A percentile compares a stretch with the other conserved stretches of the same genome.
These are phyloP conservation scores for Neurospora hispaniola DNA, from an alignment of 495 filamentous ascomycete species.

Conservation along the genomic window DNA sequence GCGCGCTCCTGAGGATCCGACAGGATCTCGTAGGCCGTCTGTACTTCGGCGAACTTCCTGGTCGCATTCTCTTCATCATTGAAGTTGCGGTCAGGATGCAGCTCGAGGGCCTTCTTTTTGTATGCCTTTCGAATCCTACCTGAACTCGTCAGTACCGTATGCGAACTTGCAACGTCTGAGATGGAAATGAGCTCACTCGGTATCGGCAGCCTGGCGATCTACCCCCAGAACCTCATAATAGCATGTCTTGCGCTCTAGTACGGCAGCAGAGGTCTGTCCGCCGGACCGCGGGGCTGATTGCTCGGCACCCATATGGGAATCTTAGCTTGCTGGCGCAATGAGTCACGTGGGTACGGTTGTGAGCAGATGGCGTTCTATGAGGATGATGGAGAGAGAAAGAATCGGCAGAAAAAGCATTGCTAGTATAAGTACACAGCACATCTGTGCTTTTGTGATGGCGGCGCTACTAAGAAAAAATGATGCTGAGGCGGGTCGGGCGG, in stretches of 20 bases:
- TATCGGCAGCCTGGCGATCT: constrained; percentile 58
- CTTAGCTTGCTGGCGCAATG: neutral
- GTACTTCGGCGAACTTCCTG: constrained; percentile 76
- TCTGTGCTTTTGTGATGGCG: neutral
- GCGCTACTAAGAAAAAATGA: neutral
- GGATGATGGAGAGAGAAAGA: neutral
- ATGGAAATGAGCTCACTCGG: constrained; percentile 53
- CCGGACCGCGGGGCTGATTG: constrained; percentile 51
- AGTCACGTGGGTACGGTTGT: neutral
- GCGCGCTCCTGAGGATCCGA: constrained; percentile 91
- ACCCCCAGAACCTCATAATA: constrained; percentile 87
- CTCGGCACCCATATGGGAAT: constrained; percentile 60
- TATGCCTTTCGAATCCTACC: constrained; percentile 88
- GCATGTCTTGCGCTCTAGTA: constrained; percentile 49
- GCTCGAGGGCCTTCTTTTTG: constrained; percentile 75
- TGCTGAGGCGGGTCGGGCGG: neutral
- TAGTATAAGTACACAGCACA: neutral
- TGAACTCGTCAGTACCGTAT: constrained; percentile 3
- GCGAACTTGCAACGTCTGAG: neutral
- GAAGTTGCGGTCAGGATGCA: constrained; percentile 93
- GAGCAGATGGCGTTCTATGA: neutral
- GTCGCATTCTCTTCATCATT: constrained; percentile 77
- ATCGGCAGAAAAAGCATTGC: neutral
- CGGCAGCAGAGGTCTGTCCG: constrained; percentile 4
- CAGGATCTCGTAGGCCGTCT: constrained; percentile 87